Evolutionary conservation across 164 flowering plant species (phyloP), one percentile per base, ranked within the genome.

Genomic region (Platanus orientalis): DNA sequence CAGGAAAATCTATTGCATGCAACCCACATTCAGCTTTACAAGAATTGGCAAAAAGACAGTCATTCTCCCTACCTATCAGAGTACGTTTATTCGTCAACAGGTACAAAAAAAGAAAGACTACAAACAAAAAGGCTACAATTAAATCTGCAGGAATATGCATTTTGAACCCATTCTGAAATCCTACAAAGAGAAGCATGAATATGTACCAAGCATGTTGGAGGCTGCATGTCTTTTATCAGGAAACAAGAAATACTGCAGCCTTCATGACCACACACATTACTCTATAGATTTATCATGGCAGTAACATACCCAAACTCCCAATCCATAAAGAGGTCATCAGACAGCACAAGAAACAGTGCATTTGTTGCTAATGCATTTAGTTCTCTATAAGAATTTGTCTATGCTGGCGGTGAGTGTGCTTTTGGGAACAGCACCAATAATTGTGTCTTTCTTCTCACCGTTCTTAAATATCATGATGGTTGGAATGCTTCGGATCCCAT

Each of bases 381-480:
- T 66, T 59, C 69, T 79, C 70, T 75, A 89, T 75, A 87, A 71
- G 78, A 79, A 83, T 59, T 86, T 92, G 62, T 92, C 95, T 24
- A 92, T 84, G 84, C 87, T 72, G 60, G 84, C 69, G 24, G 78
- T 67, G 54, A 92, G 75, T 30, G 96, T 84, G 34, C 79, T 61
- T 72, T 87, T 89, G 20, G 98, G 97, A 74, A 90, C 97, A 21
- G 94, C 94, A 60, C 97, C 98, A 57, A 93, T 84, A 48, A 93
- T 63, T 0, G 90, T 75, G 25, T 93, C 96, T 67, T 85, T 93
- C 81, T 90, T 93, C 78, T 88, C 97, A 7, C 98, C 97, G 40
- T 64, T 59, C 77, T 88, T 93, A 71, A 93, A 90, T 59, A 93
- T 83, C 19, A 93, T 83, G 58, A 88, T 88, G 48, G 98, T 90